Percentiles rank a stretch among this genome's conserved stretches.
phyloP scores from a whole-genome alignment of 2,329 filamentous ascomycete species.

The Stachybotrys chartarum region DNA sequence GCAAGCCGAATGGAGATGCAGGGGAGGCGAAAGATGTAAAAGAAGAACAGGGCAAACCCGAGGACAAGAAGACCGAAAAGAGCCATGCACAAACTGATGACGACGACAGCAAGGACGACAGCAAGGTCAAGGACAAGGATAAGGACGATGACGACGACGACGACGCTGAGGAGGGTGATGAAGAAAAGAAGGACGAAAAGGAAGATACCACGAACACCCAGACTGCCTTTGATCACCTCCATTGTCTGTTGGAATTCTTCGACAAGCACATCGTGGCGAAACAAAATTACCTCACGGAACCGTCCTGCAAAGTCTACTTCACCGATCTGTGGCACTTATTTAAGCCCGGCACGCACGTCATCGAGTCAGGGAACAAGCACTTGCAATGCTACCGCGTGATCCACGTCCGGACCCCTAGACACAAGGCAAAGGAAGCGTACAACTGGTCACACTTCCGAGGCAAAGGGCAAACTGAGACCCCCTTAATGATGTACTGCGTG shows the following conservation, averaged over 20 bases:
- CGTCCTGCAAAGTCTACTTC: conserved; percentile 8
- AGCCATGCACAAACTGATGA: too few relatives aligned
- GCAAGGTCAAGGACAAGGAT: neutral
- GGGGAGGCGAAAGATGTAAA: neutral
- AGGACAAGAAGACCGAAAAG: too few relatives aligned
- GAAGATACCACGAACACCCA: neutral
- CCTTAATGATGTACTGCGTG: conserved; percentile 10
- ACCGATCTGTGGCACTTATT: conserved; percentile 21
- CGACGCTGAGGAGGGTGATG: neutral
- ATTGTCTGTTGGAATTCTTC: conserved; percentile 5
- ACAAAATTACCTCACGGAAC: neutral
- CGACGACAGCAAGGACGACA: too few relatives aligned
- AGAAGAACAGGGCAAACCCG: too few relatives aligned
- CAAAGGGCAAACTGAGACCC: neutral
- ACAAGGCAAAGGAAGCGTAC: neutral
- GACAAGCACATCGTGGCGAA: neutral
- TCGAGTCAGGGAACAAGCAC: conserved; percentile 1
- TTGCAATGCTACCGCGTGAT: conserved; percentile 19
- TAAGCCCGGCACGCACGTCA: conserved; percentile 14
- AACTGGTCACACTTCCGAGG: neutral
- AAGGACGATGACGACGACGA: neutral
- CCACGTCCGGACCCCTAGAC: conserved; percentile 1
- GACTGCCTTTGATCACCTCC: conserved; percentile 3
- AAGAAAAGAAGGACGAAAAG: neutral
- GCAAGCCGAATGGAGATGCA: neutral